Evolutionary conservation across 2,329 filamentous ascomycete genomes (phyloP).

Genomic region (Tricladium varicosporioides): DNA sequence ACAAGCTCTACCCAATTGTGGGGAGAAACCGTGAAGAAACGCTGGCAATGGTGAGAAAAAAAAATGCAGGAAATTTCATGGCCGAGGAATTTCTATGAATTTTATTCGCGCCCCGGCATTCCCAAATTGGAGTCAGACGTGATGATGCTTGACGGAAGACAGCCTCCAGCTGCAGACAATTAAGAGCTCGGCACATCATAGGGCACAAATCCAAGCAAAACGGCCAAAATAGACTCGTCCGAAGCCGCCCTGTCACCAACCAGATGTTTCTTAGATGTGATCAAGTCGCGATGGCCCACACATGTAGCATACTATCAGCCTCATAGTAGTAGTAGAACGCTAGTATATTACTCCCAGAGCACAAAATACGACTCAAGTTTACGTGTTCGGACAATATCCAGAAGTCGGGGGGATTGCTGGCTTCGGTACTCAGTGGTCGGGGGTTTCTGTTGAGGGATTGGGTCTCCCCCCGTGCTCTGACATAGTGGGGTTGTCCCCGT

Average conservation of each 20-base stretch:
- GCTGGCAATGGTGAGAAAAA: slow-evolving; percentile 1
- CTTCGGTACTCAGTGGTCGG: background rate
- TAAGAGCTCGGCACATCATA: background rate
- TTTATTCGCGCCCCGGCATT: background rate
- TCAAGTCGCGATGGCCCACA: background rate
- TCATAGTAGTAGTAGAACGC: background rate
- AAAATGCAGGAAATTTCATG: background rate
- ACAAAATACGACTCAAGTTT: background rate
- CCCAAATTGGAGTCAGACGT: background rate
- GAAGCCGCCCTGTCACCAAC: background rate
- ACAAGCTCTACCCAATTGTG: background rate
- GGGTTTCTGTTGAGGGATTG: background rate
- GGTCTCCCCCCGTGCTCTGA: background rate
- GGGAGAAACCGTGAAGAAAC: background rate
- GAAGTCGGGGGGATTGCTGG: background rate
- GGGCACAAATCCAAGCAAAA: background rate
- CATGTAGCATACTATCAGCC: background rate
- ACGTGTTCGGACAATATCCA: background rate
- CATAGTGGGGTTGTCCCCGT: background rate
- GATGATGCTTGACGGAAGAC: background rate
- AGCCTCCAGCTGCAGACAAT: background rate
- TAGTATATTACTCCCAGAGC: background rate
- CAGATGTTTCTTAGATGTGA: background rate
- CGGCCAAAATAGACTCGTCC: background rate
- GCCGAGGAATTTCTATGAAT: background rate